phyloP scores from a whole-genome alignment of 1,284 basidiomycete species.

The Pseudozyma sp. region DNA sequence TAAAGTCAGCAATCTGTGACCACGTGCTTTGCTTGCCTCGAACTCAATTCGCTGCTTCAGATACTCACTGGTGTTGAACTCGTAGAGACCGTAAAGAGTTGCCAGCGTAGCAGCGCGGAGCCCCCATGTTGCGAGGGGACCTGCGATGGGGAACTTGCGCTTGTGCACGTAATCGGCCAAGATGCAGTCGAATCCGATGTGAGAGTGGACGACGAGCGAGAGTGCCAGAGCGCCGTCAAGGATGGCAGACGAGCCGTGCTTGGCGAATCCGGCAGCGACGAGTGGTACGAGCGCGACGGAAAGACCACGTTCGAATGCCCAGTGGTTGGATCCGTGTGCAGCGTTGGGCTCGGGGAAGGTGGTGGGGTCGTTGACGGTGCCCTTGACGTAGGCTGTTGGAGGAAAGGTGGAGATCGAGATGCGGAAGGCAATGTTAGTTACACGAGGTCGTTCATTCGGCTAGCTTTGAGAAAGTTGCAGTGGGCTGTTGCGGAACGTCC shows the following conservation, averaged over 20 bases:
- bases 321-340: constrained; percentile 92
- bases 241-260: constrained; percentile 66
- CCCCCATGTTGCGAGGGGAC: constrained; percentile 78
- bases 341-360: constrained; percentile 79
- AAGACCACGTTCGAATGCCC: constrained; percentile 94
- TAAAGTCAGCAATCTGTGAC: constrained; percentile 9
- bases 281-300: constrained; percentile 88
- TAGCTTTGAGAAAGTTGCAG: neutral
- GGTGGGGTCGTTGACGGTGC: constrained; percentile 95
- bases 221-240: constrained; percentile 89
- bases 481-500: no score
- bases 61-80: constrained; percentile 66
- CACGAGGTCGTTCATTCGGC: neutral
- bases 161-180: constrained; percentile 86
- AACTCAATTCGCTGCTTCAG: neutral
- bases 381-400: constrained; percentile 82
- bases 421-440: neutral
- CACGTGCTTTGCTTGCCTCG: neutral
- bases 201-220: constrained; percentile 89
- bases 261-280: constrained; percentile 65
- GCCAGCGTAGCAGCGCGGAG: constrained; percentile 82
- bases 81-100: constrained; percentile 89
- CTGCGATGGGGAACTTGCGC: constrained; percentile 86
- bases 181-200: constrained; percentile 76
- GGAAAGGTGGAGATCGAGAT: neutral